Conservation (phyloP, 192 early-diverging fungal genomes). For the Haplosporangium gracile region DNA sequence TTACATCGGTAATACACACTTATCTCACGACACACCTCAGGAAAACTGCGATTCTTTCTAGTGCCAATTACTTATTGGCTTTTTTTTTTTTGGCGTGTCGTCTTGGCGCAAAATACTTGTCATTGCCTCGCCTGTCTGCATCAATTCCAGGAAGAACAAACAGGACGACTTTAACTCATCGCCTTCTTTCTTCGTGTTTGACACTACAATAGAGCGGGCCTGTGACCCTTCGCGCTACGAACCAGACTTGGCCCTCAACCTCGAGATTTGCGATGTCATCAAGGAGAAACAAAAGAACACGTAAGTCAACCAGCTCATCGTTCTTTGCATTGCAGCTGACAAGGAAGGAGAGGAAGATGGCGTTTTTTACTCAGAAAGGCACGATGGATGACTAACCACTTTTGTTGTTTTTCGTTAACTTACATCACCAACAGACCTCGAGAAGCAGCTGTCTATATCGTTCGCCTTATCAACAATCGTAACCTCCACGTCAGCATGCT, state of each 20-base stretch:
- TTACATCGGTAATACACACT: conserved; percentile 33
- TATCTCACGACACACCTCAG: no score
- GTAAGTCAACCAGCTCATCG: conserved; percentile 60
- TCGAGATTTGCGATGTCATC: conserved; percentile 97
- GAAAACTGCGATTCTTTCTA: background rate
- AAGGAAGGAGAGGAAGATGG: background rate
- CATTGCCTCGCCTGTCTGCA: background rate
- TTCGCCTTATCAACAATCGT: conserved; percentile 74
- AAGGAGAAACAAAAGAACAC: conserved; percentile 90
- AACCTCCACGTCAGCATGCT: conserved; percentile 71
- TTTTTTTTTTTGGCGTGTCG: background rate
- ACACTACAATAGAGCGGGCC: conserved; percentile 73
- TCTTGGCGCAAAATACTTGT: background rate
- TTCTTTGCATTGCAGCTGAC: background rate
- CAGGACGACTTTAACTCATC: background rate
- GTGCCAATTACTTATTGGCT: background rate
- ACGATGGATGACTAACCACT: background rate
- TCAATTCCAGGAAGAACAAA: background rate
- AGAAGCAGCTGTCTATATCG: conserved; percentile 80
- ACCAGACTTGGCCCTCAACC: conserved; percentile 89
- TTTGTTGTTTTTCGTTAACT: background rate
- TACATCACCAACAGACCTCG: conserved; percentile 66
- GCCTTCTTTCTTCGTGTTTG: background rate
- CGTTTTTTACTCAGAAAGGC: background rate
- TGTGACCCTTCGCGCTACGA: conserved; percentile 78